These are phyloP conservation scores for Asparagopsis taxiformis DNA, from an alignment of 31 red algal genomes.

Conservation along the genomic window DNA sequence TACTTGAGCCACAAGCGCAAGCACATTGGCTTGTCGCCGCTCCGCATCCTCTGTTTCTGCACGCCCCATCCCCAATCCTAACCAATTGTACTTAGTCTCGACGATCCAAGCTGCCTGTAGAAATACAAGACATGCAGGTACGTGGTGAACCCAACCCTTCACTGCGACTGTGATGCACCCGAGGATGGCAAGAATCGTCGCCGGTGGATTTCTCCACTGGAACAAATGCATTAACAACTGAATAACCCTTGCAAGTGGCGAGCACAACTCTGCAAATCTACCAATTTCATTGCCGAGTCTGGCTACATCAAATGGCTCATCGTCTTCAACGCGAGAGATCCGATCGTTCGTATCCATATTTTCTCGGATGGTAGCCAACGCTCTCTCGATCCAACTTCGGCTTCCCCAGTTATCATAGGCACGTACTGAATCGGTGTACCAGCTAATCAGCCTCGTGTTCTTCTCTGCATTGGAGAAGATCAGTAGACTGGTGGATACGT, in stretches of 20 bases:
- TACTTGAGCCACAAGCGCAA: constrained; percentile 60
- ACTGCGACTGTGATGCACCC: constrained; percentile 36
- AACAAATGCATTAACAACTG: constrained; percentile 50
- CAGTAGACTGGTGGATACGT: constrained; percentile 35
- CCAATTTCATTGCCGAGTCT: constrained; percentile 71
- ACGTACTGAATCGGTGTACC: constrained; percentile 79
- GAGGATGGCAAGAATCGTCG: constrained; percentile 65
- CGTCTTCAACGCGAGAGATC: constrained; percentile 60
- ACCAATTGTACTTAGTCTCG: constrained; percentile 44
- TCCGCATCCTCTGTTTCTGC: constrained; percentile 45
- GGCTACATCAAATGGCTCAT: constrained; percentile 75
- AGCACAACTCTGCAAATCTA: constrained; percentile 65
- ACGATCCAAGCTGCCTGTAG: constrained; percentile 47
- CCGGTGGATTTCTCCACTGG: constrained; percentile 80
- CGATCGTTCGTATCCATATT: constrained; percentile 81
- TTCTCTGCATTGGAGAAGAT: constrained; percentile 53
- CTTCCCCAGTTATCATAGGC: constrained; percentile 44
- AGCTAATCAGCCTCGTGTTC: constrained; percentile 29
- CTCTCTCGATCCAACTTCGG: constrained; percentile 70
- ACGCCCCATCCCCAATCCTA: constrained; percentile 58
- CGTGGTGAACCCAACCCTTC: constrained; percentile 56
- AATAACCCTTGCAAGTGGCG: constrained; percentile 46
- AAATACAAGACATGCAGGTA: constrained; percentile 40
- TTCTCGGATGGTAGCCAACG: constrained; percentile 64
- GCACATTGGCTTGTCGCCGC: constrained; percentile 36